Percentiles rank a stretch among this genome's conserved stretches.
phyloP scores from a whole-genome alignment of 2,329 filamentous ascomycete genomes.

The Fusarium xyrophilum region DNA sequence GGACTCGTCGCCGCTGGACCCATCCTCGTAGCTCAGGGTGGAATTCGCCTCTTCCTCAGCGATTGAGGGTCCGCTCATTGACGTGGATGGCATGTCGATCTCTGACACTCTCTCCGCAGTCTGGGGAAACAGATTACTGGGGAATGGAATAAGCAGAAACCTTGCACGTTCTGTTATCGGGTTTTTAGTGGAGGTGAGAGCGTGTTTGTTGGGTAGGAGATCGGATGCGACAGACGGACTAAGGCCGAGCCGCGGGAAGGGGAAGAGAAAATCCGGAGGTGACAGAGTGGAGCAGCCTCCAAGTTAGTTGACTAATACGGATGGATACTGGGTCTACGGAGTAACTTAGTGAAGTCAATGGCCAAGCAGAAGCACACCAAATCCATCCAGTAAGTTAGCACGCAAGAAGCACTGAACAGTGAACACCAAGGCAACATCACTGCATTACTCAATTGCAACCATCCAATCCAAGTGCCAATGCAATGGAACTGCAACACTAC shows the following conservation, averaged over 20 bases:
- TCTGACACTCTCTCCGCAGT: conserved; percentile 41
- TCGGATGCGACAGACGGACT: conserved; percentile 1
- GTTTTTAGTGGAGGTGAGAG: conserved; percentile 8
- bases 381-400: neutral
- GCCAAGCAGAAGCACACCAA: conserved; percentile 4
- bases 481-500: conserved; percentile 16
- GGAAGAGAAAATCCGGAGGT: conserved; percentile 1
- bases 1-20: conserved; percentile 49
- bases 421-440: neutral
- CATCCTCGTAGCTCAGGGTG: conserved; percentile 47
- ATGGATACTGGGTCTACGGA: no score
- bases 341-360: conserved; percentile 1
- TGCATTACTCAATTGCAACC: neutral
- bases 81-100: conserved; percentile 39
- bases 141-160: conserved; percentile 9
- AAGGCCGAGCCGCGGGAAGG: conserved; percentile 20
- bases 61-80: conserved; percentile 39
- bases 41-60: conserved; percentile 49
- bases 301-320: neutral
- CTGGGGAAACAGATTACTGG: conserved; percentile 31
- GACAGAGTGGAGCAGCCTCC: conserved; percentile 1
- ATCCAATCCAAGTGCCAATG: neutral
- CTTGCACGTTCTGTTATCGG: conserved; percentile 15
- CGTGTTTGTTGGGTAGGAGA: conserved; percentile 4
- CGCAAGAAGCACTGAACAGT: neutral